Evolutionary conservation across 495 filamentous ascomycete species (phyloP), one percentile per base, ranked within the genome.

Genomic region (Filosporella fistucella): DNA sequence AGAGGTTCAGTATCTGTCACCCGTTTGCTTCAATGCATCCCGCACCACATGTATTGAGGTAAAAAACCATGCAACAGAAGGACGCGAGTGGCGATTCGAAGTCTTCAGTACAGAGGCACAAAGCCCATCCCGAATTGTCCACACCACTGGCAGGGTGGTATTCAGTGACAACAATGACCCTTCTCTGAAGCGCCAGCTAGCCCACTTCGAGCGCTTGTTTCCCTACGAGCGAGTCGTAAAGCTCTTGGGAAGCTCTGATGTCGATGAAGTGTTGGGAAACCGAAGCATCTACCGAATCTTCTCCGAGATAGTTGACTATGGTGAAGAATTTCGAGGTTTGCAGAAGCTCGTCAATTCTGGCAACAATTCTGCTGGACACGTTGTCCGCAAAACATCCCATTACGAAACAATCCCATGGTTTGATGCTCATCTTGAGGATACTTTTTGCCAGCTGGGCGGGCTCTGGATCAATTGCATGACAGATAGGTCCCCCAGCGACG

Each of bases 401-500:
- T 62, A 70, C 29, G 47, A 49, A 11, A 55, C 58, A 17, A 46
- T 68, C 36, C 57, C 69, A 4, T 69, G 66, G 68, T 60, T 67
- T 0, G 72, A 77, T 34, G 43, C 60, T 0, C 50, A 37, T 16
- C 56, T 77, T 4, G 39, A 50, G 36, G 51, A 54, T 33, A n/a
- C 21, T 10, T 78, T 81, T 49, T 62, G 68, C 47, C 77, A 81
- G 47, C 68, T 78, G 1, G 75, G 54, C 17, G 72, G 75, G 0
- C 66, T 81, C 20, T 78, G 59, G 57, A 68, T 77, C 12, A 80
- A 77, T 46, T 69, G 65, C 40, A 75, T 80, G 74, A 75, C 71
- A 0, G 64, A 74, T 20, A 36, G 54, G 16, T 11, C 57, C 0
- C 40, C 59, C 0, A 53, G 30, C 0, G 69, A 77, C 6, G 72